Conservation (phyloP, 2,329 filamentous ascomycete genomes). For the Biscogniauxia marginata region DNA sequence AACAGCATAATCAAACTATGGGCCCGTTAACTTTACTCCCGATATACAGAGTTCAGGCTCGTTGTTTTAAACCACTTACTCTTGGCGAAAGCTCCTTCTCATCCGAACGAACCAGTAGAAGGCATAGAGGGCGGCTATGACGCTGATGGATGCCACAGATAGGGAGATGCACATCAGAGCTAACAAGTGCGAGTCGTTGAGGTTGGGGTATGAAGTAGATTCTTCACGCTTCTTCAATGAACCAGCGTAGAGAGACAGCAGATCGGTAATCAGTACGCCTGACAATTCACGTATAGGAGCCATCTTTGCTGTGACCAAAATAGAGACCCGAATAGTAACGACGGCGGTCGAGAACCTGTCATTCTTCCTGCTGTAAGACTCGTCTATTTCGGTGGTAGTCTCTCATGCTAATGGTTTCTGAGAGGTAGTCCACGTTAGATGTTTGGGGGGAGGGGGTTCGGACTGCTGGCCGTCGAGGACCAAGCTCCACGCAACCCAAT, state of each 20-base stretch:
- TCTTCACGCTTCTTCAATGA: slow-evolving; percentile 13
- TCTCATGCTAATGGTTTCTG: background rate
- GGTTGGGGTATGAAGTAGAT: background rate
- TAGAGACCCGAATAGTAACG: slow-evolving; percentile 7
- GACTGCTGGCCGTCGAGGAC: background rate
- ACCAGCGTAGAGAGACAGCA: slow-evolving; percentile 6
- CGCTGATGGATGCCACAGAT: slow-evolving; percentile 48
- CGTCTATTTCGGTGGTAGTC: background rate
- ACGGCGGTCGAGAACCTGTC: slow-evolving; percentile 7
- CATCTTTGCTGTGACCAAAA: slow-evolving; percentile 17
- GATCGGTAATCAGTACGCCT: slow-evolving; percentile 3
- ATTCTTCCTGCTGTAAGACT: slow-evolving; percentile 11
- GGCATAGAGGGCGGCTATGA: slow-evolving; percentile 53
- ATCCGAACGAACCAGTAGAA: slow-evolving; percentile 74
- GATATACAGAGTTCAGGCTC: background rate
- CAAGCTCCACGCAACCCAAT: background rate
- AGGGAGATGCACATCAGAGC: slow-evolving; percentile 42
- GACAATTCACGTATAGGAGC: slow-evolving; percentile 18
- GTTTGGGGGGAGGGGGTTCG: background rate
- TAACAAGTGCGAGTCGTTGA: slow-evolving; percentile 14
- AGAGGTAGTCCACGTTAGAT: background rate
- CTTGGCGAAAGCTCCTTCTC: slow-evolving; percentile 71
- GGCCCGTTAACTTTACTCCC: slow-evolving; percentile 19
- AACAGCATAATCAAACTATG: slow-evolving; percentile 70
- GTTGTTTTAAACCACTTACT: slow-evolving; percentile 45